Conservation (phyloP, 495 filamentous ascomycete genomes). For the Aspergillus affinis region DNA sequence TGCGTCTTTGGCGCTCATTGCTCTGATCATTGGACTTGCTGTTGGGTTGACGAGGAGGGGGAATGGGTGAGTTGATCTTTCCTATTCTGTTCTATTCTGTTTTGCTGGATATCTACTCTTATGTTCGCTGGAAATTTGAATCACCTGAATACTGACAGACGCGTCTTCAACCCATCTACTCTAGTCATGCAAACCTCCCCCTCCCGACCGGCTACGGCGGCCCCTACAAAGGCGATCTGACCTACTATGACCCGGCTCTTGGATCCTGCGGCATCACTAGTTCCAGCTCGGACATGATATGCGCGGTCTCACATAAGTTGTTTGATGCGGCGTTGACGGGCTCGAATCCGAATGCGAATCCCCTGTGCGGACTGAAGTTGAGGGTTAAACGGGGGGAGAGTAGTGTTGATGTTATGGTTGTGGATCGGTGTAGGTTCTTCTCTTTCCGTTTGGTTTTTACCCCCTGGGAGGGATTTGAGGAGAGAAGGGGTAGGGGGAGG, state of each 20-base stretch:
- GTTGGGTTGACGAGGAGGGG: conserved; percentile 16
- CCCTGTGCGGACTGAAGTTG: conserved; percentile 66
- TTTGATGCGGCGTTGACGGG: conserved; percentile 61
- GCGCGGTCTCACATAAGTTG: conserved; percentile 63
- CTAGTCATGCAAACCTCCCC: conserved; percentile 45
- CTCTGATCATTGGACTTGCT: conserved; percentile 53
- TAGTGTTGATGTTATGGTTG: conserved; percentile 66
- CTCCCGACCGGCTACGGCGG: conserved; percentile 52
- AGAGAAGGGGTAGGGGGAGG: no score
- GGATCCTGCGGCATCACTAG: conserved; percentile 69
- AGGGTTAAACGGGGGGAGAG: conserved; percentile 52
- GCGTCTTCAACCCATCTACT: background rate
- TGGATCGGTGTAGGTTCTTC: conserved; percentile 71
- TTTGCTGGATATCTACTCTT: no score
- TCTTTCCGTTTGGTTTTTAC: no score
- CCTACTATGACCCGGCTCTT: conserved; percentile 66
- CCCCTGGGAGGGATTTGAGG: no score
- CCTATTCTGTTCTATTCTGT: no score
- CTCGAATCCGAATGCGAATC: conserved; percentile 67
- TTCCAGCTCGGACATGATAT: conserved; percentile 53
- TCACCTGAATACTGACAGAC: background rate
- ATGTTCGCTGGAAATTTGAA: no score
- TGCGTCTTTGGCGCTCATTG: conserved; percentile 33
- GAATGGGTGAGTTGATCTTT: background rate
- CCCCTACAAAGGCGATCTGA: conserved; percentile 64